Base-by-base conservation (phyloP, 2,329 filamentous ascomycete genomes). In the Immersiporthe knoxdaviesiana region DNA sequence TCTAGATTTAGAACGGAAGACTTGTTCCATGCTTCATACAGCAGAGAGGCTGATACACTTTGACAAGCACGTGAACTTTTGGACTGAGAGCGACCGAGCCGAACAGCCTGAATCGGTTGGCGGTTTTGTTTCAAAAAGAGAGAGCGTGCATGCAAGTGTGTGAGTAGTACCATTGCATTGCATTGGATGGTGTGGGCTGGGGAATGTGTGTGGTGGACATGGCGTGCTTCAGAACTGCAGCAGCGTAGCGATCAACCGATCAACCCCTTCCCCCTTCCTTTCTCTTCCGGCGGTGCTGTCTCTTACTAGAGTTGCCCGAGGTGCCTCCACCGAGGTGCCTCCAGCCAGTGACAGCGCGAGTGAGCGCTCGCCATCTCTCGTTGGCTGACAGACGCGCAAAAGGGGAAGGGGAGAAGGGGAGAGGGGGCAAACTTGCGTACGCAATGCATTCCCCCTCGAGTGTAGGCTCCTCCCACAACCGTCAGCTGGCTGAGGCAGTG, bases 301-400 rank as follows among this genome's bases (percentile, higher is more conserved):
- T 12, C n/a, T n/a, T n/a, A n/a, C n/a, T 47, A 30, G 58, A 67
- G 64, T 67, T 37, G 24, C 64, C 65, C 60, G 68, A 69, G 63
- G 52, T 69, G 68, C 41, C 63, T 47, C 60, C 68, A 61, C 65
- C 60, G 68, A 69, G 63, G 52, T 69, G 68, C 41, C 63, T 47
- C 60, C 68, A 61, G 35, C 58, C 65, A 70, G 27, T 66, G 37
- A 67, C 39, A 58, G 39, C 47, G 18, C 58, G 37, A 39, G 54
- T n/a, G 18, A 27, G 21, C 16, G 27, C 16, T 30, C 30, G 32
- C 47, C 56, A 58, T 52, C n/a, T 16, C 32, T 27, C 14, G 27
- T 52, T 16, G 32, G 30, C 54, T 44, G 39, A n/a, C 44, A 16
- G 39, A 50, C 59, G 41, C 64, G 41, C 59, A 54, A 35, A 35